Evolutionary conservation across 2,329 filamentous ascomycete species (phyloP).

Genomic region (Alternaria solani): DNA sequence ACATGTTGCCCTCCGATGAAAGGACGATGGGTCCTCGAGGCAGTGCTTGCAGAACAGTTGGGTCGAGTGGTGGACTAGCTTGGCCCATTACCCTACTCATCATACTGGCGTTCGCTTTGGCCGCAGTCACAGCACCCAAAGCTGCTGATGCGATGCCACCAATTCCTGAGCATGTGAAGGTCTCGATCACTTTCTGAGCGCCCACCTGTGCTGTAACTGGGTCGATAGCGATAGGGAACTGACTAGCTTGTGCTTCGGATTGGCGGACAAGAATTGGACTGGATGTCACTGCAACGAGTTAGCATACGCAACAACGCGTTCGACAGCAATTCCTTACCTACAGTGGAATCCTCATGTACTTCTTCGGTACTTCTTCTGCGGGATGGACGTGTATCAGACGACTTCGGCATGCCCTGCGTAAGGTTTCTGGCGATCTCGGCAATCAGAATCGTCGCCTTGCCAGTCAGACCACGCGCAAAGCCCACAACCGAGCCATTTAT

Average conservation of each 20-base stretch:
- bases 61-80: slow-evolving; percentile 23
- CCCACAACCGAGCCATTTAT: slow-evolving; percentile 36
- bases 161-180: slow-evolving; percentile 37
- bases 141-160: slow-evolving; percentile 34
- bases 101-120: slow-evolving; percentile 19
- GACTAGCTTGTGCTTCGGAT: not conserved
- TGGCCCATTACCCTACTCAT: slow-evolving; percentile 4
- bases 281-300: slow-evolving; percentile 20
- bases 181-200: slow-evolving; percentile 28
- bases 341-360: slow-evolving; percentile 12
- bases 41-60: slow-evolving; percentile 22
- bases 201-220: slow-evolving; percentile 26
- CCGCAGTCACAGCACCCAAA: slow-evolving; percentile 26
- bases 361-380: slow-evolving; percentile 12
- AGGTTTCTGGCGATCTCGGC: slow-evolving; percentile 29
- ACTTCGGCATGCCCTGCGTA: slow-evolving; percentile 16
- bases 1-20: slow-evolving; percentile 36
- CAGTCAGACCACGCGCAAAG: slow-evolving; percentile 36
- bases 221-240: slow-evolving; percentile 29
- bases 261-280: slow-evolving; percentile 22
- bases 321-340: slow-evolving; percentile 21
- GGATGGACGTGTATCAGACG: not conserved
- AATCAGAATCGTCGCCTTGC: slow-evolving; percentile 37
- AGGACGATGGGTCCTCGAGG: slow-evolving; percentile 36
- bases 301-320: not conserved